Evolutionary conservation across 2,329 filamentous ascomycete species (phyloP).

Genomic region (Alternaria sp.): DNA sequence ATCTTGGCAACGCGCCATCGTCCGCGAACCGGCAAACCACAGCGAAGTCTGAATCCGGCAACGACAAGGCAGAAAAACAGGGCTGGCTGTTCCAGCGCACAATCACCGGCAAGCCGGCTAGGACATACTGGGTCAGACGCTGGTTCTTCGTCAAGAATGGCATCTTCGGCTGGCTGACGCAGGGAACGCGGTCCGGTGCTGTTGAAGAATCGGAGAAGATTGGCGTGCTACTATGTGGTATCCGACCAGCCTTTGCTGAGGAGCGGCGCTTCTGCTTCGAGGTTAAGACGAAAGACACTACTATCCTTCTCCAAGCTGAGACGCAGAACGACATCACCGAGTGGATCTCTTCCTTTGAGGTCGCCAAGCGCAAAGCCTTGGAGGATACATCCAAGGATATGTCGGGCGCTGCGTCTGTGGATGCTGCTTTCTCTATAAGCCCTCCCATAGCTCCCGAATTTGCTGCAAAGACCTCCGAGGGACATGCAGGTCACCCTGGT

Average conservation of each 20-base stretch:
- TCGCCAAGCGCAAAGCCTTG: slow-evolving; percentile 90
- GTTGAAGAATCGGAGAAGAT: slow-evolving; percentile 97
- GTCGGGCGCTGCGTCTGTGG: slow-evolving; percentile 57
- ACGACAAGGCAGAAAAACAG: slow-evolving; percentile 77
- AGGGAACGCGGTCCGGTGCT: slow-evolving; percentile 78
- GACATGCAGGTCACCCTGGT: slow-evolving; percentile 63
- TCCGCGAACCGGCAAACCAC: slow-evolving; percentile 58
- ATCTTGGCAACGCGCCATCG: slow-evolving; percentile 74
- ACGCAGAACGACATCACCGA: slow-evolving; percentile 91
- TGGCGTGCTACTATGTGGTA: slow-evolving; percentile 90
- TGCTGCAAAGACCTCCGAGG: slow-evolving; percentile 78
- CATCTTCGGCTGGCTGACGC: slow-evolving; percentile 93
- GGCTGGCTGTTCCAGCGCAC: slow-evolving; percentile 90
- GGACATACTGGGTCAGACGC: slow-evolving; percentile 86
- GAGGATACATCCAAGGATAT: slow-evolving; percentile 71
- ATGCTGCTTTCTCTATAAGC: slow-evolving; percentile 90
- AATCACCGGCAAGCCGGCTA: slow-evolving; percentile 83
- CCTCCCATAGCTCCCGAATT: slow-evolving; percentile 90
- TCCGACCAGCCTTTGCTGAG: slow-evolving; percentile 88
- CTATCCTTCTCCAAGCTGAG: slow-evolving; percentile 88
- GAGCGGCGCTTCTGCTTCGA: slow-evolving; percentile 97
- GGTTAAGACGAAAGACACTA: slow-evolving; percentile 96
- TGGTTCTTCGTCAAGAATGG: slow-evolving; percentile 98
- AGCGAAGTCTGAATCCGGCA: slow-evolving; percentile 61
- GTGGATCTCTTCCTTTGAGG: slow-evolving; percentile 93